Conservation (phyloP, 2,329 filamentous ascomycete species). For the Colletotrichum falcatum region DNA sequence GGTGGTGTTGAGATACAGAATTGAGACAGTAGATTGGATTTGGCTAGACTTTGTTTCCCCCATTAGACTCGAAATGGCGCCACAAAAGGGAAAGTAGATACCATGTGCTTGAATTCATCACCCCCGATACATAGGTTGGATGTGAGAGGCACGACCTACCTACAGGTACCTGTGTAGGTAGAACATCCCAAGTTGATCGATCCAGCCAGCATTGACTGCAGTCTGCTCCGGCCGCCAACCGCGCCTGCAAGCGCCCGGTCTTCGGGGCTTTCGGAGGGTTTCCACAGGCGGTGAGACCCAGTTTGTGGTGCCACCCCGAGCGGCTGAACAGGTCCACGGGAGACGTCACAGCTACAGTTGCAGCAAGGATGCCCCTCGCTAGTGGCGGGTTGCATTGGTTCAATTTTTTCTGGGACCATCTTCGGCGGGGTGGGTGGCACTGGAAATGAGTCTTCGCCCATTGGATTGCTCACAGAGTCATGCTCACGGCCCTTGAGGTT, state of each 20-base stretch:
- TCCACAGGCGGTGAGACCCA: constrained; percentile 33
- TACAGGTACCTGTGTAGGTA: not conserved
- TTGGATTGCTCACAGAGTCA: constrained; percentile 17
- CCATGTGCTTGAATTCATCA: constrained; percentile 13
- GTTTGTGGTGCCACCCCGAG: constrained; percentile 20
- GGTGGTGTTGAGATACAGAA: constrained; percentile 6
- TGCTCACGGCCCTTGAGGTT: constrained; percentile 29
- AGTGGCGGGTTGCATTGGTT: constrained; percentile 21
- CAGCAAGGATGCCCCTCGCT: constrained; percentile 39
- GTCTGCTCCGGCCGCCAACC: constrained; percentile 8
- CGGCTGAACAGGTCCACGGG: constrained; percentile 26
- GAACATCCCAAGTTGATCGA: not conserved
- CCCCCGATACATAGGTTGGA: constrained; percentile 23
- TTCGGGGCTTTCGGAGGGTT: constrained; percentile 12
- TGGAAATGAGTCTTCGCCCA: constrained; percentile 39
- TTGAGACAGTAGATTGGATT: constrained; percentile 6
- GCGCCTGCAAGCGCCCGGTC: constrained; percentile 24
- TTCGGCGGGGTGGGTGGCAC: constrained; percentile 35
- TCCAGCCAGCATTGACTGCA: constrained; percentile 16
- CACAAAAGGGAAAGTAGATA: not conserved
- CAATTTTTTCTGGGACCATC: constrained; percentile 19
- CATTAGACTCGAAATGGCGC: not conserved
- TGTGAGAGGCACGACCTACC: not conserved
- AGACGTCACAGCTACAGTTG: constrained; percentile 23
- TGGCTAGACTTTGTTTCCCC: not conserved